Evolutionary conservation across 208 protist genomes (phyloP).

Genomic region (Spongospora subterranea): DNA sequence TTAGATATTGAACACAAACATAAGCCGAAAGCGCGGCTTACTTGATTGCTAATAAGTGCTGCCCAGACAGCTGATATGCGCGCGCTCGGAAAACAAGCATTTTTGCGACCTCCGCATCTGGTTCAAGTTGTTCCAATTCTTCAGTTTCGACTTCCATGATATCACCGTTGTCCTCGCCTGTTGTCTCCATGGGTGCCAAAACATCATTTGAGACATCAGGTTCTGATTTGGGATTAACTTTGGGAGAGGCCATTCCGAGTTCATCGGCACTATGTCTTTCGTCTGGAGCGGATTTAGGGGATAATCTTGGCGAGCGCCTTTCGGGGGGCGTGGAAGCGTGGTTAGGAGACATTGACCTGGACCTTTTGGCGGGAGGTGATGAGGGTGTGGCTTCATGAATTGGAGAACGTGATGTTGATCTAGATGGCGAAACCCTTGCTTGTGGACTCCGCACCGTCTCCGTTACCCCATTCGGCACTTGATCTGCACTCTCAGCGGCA

Average conservation of each 20-base stretch:
- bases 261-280: neutral
- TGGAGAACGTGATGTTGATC: neutral
- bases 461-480: neutral
- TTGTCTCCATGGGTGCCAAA: too few species aligned
- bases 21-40: neutral
- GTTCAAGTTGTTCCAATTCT: neutral
- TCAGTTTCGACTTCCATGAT: neutral
- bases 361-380: neutral
- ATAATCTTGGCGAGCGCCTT: neutral
- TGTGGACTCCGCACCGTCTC: neutral
- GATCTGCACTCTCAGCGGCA: neutral
- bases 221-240: neutral
- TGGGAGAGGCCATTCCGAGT: neutral
- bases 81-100: constrained; percentile 44
- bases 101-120: constrained; percentile 31
- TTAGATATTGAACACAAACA: neutral
- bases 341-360: constrained; percentile 28
- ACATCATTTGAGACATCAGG: too few species aligned
- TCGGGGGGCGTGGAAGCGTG: neutral
- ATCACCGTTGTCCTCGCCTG: neutral
- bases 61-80: neutral
- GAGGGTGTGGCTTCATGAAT: neutral
- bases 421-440: neutral
- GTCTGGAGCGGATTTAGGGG: neutral
- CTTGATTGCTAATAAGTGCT: neutral